phyloP scores from a whole-genome alignment of 2,329 filamentous ascomycete species.

The Shiraia bambusicola region DNA sequence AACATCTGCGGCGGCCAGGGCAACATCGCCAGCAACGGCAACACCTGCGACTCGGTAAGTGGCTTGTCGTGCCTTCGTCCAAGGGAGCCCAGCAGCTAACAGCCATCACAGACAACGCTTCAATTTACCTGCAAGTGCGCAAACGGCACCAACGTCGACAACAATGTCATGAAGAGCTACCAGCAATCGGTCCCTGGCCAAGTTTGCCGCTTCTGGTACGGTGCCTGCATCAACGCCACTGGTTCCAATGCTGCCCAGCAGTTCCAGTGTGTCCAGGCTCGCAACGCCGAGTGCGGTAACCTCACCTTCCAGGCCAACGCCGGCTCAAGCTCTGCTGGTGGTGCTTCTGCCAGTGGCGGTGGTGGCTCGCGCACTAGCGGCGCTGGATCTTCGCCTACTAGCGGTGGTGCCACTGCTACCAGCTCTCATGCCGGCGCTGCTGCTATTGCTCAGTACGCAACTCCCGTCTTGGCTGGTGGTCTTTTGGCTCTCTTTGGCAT shows the following conservation, averaged over 20 bases:
- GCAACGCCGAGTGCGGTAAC: slow-evolving; percentile 54
- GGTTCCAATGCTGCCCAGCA: slow-evolving; percentile 42
- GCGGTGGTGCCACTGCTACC: slow-evolving; percentile 28
- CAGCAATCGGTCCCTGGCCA: slow-evolving; percentile 60
- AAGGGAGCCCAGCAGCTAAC: slow-evolving; percentile 20
- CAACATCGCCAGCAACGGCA: slow-evolving; percentile 46
- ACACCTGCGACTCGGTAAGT: slow-evolving; percentile 61
- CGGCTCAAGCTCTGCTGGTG: slow-evolving; percentile 24
- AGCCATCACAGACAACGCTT: slow-evolving; percentile 49
- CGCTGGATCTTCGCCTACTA: slow-evolving; percentile 30
- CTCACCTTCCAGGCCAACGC: slow-evolving; percentile 39
- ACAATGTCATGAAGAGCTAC: slow-evolving; percentile 48
- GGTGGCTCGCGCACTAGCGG: slow-evolving; percentile 26
- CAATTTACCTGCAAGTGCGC: slow-evolving; percentile 59
- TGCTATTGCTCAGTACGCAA: slow-evolving; percentile 52
- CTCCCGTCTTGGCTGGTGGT: slow-evolving; percentile 54
- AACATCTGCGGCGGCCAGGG: slow-evolving; percentile 56
- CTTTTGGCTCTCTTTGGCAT: slow-evolving; percentile 60
- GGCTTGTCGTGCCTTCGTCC: no score
- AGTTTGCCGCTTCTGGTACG: slow-evolving; percentile 58
- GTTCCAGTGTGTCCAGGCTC: slow-evolving; percentile 48
- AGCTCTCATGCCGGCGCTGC: slow-evolving; percentile 49
- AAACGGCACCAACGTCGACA: slow-evolving; percentile 55
- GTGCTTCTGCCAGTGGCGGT: slow-evolving; percentile 24
- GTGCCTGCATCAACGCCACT: slow-evolving; percentile 44